A percentile compares a stretch with the other conserved stretches of the same genome.
These are phyloP conservation scores for Astrocystis sublimbata DNA, from an alignment of 495 filamentous ascomycete species.

Conservation along the genomic window DNA sequence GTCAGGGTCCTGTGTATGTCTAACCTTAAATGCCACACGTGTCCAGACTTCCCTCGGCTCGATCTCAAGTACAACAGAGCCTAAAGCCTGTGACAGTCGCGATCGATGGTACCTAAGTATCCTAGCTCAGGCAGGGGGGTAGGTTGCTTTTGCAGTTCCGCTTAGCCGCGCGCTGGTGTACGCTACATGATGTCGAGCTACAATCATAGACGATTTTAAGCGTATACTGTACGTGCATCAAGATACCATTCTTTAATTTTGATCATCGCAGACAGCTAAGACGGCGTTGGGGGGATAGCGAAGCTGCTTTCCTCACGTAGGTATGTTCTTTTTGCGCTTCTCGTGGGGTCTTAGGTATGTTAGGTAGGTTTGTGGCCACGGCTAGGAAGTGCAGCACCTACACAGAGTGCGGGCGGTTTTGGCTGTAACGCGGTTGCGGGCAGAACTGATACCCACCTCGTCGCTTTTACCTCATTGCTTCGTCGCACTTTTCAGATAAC, in stretches of 20 bases:
- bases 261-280: too few relatives aligned
- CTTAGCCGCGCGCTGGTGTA: neutral
- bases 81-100: slow-evolving; percentile 3
- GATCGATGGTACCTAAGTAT: neutral
- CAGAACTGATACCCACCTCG: slow-evolving; percentile 1
- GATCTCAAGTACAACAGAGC: slow-evolving; percentile 1
- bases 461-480: slow-evolving; percentile 17
- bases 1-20: neutral
- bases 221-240: too few relatives aligned
- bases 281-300: too few relatives aligned
- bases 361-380: too few relatives aligned
- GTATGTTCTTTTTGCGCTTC: too few relatives aligned
- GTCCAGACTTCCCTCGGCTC: slow-evolving; percentile 3
- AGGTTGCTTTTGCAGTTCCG: neutral
- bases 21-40: neutral
- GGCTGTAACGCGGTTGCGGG: neutral
- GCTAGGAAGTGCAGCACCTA: too few relatives aligned
- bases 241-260: too few relatives aligned
- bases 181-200: neutral
- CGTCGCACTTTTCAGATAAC: slow-evolving; percentile 13
- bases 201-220: too few relatives aligned
- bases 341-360: too few relatives aligned
- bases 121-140: too few relatives aligned
- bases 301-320: too few relatives aligned
- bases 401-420: neutral